Evolutionary conservation across 352 stramenopile species (phyloP).

Genomic region (Phytophthora pini): DNA sequence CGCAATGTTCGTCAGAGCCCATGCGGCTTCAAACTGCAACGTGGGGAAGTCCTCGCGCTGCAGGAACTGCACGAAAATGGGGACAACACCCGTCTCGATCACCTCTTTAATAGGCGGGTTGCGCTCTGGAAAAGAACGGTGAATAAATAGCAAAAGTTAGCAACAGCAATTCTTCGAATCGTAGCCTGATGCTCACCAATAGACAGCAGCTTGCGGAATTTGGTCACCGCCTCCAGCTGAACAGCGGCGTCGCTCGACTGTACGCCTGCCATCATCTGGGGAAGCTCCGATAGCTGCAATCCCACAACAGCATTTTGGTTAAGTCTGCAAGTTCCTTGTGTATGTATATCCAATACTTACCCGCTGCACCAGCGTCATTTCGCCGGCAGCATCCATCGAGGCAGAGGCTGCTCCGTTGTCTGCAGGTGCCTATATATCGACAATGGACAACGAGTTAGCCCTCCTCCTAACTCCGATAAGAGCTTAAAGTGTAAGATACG

Average conservation of each 20-base stretch:
- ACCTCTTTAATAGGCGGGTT: slow-evolving; percentile 99
- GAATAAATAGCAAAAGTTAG: slow-evolving; percentile 9
- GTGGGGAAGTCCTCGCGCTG: slow-evolving; percentile 93
- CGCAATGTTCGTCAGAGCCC: slow-evolving; percentile 99
- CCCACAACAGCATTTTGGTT: slow-evolving; percentile 15
- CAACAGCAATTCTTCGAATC: neutral
- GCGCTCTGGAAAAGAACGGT: slow-evolving; percentile 80
- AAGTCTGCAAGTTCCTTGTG: slow-evolving; percentile 15
- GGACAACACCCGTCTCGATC: slow-evolving; percentile 98
- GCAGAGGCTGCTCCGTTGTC: slow-evolving; percentile 26
- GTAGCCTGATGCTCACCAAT: slow-evolving; percentile 81
- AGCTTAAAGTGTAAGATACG: slow-evolving; percentile 14
- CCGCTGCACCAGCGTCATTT: slow-evolving; percentile 61
- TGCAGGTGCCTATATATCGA: slow-evolving; percentile 26
- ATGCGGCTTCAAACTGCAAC: slow-evolving; percentile 99
- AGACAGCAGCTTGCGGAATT: slow-evolving; percentile 98
- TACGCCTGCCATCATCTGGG: slow-evolving; percentile 94
- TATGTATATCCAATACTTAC: slow-evolving; percentile 36
- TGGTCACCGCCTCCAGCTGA: slow-evolving; percentile 97
- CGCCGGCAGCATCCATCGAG: slow-evolving; percentile 45
- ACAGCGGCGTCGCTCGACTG: slow-evolving; percentile 90
- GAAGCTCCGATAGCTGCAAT: slow-evolving; percentile 93
- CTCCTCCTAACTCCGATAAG: neutral
- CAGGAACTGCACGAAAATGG: slow-evolving; percentile 98
- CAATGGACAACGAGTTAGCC: slow-evolving; percentile 24